Conservation (phyloP, 176 grass and related monocot species). For the Zea mays region DNA sequence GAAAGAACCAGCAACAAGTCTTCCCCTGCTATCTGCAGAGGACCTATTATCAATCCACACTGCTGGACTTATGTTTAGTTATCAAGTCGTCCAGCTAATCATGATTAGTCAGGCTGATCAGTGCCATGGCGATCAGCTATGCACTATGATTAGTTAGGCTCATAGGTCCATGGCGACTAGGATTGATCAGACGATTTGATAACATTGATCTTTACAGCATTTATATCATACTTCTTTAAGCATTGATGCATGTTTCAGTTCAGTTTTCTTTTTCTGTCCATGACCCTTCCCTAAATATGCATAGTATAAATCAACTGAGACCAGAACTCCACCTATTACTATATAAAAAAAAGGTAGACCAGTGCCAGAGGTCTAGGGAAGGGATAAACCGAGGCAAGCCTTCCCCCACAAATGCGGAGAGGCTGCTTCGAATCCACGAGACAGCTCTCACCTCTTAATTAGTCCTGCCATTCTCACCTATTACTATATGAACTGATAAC, state of each 20-base stretch:
- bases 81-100: no score
- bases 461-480: neutral
- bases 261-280: neutral
- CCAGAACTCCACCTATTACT: neutral
- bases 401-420: no score
- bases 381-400: no score
- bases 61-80: neutral
- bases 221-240: constrained; percentile 8
- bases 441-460: no score
- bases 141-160: no score
- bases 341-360: no score
- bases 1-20: constrained; percentile 89
- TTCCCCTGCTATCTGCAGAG: constrained; percentile 89
- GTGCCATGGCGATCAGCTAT: no score
- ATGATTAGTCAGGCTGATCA: no score
- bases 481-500: neutral
- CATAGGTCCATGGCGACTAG: no score
- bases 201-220: neutral
- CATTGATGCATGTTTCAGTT: neutral
- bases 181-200: no score
- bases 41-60: constrained; percentile 30
- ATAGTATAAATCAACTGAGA: neutral
- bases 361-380: no score
- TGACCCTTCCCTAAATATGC: neutral
- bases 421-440: no score